phyloP scores from a whole-genome alignment of 1,284 basidiomycete species.

The Malassezia equina region DNA sequence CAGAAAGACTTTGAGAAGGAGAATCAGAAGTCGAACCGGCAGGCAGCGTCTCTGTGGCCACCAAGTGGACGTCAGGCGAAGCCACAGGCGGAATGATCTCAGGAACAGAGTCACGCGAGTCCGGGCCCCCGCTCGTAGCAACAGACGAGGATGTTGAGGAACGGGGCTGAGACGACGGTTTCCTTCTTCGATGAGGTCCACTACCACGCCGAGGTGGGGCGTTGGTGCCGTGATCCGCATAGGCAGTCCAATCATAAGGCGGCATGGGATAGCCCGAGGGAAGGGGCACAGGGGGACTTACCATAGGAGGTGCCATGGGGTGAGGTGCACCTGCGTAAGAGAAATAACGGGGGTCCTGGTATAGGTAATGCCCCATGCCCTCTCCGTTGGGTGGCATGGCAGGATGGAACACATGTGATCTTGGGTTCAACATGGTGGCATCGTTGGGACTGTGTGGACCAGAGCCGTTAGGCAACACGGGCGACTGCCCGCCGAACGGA shows the following conservation, averaged over 20 bases:
- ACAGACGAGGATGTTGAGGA: background rate
- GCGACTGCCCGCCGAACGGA: background rate
- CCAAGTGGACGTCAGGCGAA: background rate
- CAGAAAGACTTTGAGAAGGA: background rate
- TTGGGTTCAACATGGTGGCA: background rate
- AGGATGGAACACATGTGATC: background rate
- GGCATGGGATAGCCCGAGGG: background rate
- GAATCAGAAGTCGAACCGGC: background rate
- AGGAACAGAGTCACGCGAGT: background rate
- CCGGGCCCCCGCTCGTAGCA: background rate
- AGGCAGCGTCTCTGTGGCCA: background rate
- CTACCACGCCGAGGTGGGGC: background rate
- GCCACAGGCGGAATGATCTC: background rate
- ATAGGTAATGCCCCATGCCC: background rate
- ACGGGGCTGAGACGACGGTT: background rate
- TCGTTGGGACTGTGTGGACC: background rate
- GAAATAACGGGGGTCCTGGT: background rate
- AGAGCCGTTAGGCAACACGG: background rate
- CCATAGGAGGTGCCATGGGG: background rate
- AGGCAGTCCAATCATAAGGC: background rate
- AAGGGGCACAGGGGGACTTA: background rate
- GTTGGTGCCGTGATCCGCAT: no score
- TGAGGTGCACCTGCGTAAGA: background rate
- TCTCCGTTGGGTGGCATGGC: background rate
- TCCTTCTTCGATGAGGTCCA: background rate